Evolutionary conservation across 805 yeast species (phyloP).

Genomic region (Groenewaldozyma salmanticensis): DNA sequence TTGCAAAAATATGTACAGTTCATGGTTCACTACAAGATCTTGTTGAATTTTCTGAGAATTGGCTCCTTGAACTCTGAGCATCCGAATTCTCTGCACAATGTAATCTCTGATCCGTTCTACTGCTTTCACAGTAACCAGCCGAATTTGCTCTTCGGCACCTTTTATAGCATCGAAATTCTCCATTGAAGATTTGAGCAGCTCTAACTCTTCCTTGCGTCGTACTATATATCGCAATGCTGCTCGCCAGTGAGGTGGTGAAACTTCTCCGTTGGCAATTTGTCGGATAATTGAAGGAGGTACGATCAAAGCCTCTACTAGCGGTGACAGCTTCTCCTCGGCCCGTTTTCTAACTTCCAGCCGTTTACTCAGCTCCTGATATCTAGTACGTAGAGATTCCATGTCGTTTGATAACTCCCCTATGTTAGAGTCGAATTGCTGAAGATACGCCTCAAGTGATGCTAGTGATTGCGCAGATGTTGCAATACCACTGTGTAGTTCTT

Average conservation of each 20-base stretch:
- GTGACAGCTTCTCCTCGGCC: slow-evolving; percentile 49
- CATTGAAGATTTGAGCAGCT: slow-evolving; percentile 4
- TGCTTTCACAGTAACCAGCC: slow-evolving; percentile 48
- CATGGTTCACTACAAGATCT: slow-evolving; percentile 51
- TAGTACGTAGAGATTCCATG: slow-evolving; percentile 48
- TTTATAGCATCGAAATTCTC: slow-evolving; percentile 14
- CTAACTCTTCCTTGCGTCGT: slow-evolving; percentile 14
- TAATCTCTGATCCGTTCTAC: slow-evolving; percentile 69
- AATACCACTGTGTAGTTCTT: slow-evolving; percentile 15
- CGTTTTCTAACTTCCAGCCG: slow-evolving; percentile 40
- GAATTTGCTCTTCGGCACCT: slow-evolving; percentile 29
- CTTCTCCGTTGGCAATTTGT: slow-evolving; percentile 47
- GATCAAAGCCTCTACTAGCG: slow-evolving; percentile 64
- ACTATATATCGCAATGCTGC: slow-evolving; percentile 21
- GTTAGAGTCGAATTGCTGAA: slow-evolving; percentile 48
- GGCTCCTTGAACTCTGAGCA: slow-evolving; percentile 51
- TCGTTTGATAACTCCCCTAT: slow-evolving; percentile 48
- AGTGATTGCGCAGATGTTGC: slow-evolving; percentile 18
- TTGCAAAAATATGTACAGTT: slow-evolving; percentile 48
- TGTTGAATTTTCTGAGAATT: slow-evolving; percentile 72
- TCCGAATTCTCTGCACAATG: slow-evolving; percentile 54
- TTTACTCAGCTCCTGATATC: slow-evolving; percentile 40
- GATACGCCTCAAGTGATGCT: slow-evolving; percentile 43
- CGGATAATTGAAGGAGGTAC: slow-evolving; percentile 64
- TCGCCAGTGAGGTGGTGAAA: slow-evolving; percentile 50